Evolutionary conservation across 2,329 filamentous ascomycete genomes (phyloP).

Genomic region (Venturia asperata): DNA sequence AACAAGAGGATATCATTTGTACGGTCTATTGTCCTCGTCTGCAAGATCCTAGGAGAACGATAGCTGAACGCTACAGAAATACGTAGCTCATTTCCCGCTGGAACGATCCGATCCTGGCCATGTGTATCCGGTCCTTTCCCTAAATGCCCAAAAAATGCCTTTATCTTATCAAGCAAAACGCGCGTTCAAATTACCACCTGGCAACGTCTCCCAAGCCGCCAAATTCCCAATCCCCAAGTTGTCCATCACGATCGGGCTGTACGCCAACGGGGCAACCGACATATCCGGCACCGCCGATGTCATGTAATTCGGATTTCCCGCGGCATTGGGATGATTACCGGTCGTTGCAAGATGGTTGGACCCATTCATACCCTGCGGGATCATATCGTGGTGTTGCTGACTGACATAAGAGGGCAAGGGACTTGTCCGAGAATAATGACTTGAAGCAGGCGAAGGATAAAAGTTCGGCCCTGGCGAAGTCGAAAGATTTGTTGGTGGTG

Average conservation of each 20-base stretch:
- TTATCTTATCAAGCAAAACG: slow-evolving; percentile 18
- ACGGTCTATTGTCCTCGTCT: background rate
- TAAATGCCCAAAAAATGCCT: background rate
- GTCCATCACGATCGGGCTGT: slow-evolving; percentile 11
- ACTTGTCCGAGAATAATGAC: slow-evolving; percentile 14
- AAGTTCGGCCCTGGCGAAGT: slow-evolving; percentile 14
- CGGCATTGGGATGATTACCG: background rate
- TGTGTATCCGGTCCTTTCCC: background rate
- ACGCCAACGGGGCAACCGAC: slow-evolving; percentile 11
- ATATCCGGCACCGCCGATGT: background rate
- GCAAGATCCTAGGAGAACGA: background rate
- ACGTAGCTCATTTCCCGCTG: background rate
- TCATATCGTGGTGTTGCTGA: slow-evolving; percentile 8
- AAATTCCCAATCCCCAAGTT: slow-evolving; percentile 18
- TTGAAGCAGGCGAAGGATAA: slow-evolving; percentile 17
- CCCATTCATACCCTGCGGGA: background rate
- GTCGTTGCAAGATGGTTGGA: slow-evolving; percentile 2
- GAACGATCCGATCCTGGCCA: background rate
- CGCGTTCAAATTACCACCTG: slow-evolving; percentile 22
- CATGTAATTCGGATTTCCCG: slow-evolving; percentile 10
- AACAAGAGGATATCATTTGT: background rate
- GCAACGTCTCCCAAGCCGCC: slow-evolving; percentile 22
- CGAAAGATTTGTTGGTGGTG: slow-evolving; percentile 11
- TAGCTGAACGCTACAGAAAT: background rate
- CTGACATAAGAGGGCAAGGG: slow-evolving; percentile 2